phyloP scores from a whole-genome alignment of 805 yeast species.

The Metschnikowia gruessii region DNA sequence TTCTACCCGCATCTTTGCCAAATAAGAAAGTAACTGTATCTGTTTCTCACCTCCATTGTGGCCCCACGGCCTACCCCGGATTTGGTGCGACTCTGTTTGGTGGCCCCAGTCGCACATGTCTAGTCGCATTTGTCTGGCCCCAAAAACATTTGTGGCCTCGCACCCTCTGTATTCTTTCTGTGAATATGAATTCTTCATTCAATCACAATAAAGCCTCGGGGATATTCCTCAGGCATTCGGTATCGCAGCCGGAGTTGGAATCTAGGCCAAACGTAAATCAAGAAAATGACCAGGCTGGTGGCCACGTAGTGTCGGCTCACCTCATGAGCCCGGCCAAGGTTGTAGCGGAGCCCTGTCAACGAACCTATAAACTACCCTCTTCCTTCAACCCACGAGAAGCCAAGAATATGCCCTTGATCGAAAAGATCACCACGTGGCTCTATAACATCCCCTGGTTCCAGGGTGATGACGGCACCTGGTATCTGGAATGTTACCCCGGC shows the following conservation, averaged over 20 bases:
- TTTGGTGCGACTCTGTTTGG: no score
- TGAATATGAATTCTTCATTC: slow-evolving; percentile 10
- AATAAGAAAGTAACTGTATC: no score
- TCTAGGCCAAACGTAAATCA: slow-evolving; percentile 11
- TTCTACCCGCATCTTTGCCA: no score
- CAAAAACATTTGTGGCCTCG: slow-evolving; percentile 8
- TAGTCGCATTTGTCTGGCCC: background rate
- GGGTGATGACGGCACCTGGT: slow-evolving; percentile 21
- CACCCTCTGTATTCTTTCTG: slow-evolving; percentile 6
- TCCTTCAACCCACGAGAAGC: slow-evolving; percentile 61
- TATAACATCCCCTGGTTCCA: slow-evolving; percentile 50
- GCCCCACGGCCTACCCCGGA: no score
- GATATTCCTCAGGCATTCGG: slow-evolving; percentile 9
- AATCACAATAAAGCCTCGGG: slow-evolving; percentile 10
- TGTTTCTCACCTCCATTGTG: no score
- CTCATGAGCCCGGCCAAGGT: slow-evolving; percentile 8
- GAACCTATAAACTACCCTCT: slow-evolving; percentile 35
- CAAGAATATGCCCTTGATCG: slow-evolving; percentile 60
- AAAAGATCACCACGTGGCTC: slow-evolving; percentile 68
- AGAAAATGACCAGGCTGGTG: slow-evolving; percentile 9
- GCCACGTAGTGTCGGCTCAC: slow-evolving; percentile 10
- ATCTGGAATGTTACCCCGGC: slow-evolving; percentile 52
- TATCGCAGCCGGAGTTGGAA: slow-evolving; percentile 10
- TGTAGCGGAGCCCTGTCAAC: slow-evolving; percentile 5
- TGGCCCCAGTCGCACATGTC: no score